Percentiles rank a stretch among this genome's conserved stretches.
phyloP scores from a whole-genome alignment of 352 stramenopile species.

The Globisporangium echinulatum region DNA sequence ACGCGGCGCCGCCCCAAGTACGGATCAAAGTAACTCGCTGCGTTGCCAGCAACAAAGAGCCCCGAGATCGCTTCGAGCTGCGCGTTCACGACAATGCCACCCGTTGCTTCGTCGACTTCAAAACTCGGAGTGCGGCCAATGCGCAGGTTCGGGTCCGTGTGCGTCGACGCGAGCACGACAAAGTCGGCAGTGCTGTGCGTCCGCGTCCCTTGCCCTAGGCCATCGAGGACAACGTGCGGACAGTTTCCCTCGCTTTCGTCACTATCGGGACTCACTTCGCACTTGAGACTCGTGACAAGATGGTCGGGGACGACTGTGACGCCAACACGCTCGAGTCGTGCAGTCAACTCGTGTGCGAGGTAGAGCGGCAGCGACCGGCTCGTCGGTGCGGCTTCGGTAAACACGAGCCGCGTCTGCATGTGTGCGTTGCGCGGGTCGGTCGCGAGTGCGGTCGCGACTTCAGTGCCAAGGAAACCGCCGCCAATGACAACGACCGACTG shows the following conservation, averaged over 20 bases:
- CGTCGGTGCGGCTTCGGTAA: conserved; percentile 39
- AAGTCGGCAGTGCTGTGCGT: conserved; percentile 83
- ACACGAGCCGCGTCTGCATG: conserved; percentile 44
- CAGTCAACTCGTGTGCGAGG: conserved; percentile 65
- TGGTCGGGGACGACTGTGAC: conserved; percentile 62
- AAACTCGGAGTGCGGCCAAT: conserved; percentile 61
- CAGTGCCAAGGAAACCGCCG: conserved; percentile 87
- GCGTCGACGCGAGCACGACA: conserved; percentile 88
- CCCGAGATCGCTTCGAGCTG: conserved; percentile 86
- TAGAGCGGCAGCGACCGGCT: conserved; percentile 82
- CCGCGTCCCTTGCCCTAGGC: conserved; percentile 62
- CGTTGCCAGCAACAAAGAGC: conserved; percentile 87
- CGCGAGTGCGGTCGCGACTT: conserved; percentile 71
- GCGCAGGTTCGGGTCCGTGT: conserved; percentile 81
- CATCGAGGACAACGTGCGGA: conserved; percentile 46
- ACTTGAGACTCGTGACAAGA: conserved; percentile 75
- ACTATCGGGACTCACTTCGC: conserved; percentile 12
- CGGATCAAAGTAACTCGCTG: conserved; percentile 87
- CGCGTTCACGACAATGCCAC: conserved; percentile 88
- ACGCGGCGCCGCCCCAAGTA: conserved; percentile 83
- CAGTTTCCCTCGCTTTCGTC: conserved; percentile 1
- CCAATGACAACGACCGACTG: conserved; percentile 80
- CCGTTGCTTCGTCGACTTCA: conserved; percentile 83
- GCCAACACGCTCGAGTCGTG: conserved; percentile 42
- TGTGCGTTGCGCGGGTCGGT: conserved; percentile 50